These are phyloP conservation scores for Pogostemon cablin DNA, from an alignment of 257 asterid genomes.

Conservation along the genomic window DNA sequence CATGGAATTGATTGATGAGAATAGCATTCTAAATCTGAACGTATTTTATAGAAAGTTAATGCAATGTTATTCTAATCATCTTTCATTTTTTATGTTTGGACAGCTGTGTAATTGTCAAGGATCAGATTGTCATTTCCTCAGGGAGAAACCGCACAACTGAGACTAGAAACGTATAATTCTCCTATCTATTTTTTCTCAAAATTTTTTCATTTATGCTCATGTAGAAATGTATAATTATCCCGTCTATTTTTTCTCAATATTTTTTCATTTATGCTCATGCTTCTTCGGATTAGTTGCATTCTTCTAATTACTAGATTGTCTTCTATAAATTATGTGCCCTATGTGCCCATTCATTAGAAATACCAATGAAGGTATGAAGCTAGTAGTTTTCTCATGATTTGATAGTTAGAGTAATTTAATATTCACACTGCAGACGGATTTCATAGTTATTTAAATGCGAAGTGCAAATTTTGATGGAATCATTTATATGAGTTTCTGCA, in stretches of 20 bases:
- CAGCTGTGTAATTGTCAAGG: constrained; percentile 74
- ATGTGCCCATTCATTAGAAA: constrained; percentile 9
- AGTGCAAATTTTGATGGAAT: background rate
- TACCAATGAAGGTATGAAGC: background rate
- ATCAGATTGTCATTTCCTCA: constrained; percentile 63
- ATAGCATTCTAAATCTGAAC: constrained; percentile 18
- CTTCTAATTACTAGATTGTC: too few relatives aligned
- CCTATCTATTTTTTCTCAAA: background rate
- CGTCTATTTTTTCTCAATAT: background rate
- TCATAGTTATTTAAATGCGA: background rate
- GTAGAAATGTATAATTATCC: constrained; percentile 53
- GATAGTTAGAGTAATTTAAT: background rate
- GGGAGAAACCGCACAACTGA: constrained; percentile 83
- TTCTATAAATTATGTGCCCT: background rate
- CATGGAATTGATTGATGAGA: constrained; percentile 27
- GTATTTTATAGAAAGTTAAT: background rate
- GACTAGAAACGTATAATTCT: constrained; percentile 63
- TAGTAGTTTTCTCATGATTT: constrained; percentile 6
- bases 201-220: background rate
- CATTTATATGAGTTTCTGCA: background rate
- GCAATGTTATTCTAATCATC: constrained; percentile 28
- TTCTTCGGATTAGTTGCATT: background rate
- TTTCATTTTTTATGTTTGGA: constrained; percentile 22
- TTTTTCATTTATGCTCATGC: constrained; percentile 13
- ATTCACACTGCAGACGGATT: background rate